phyloP scores from a whole-genome alignment of 768 basidiomycete species.

The Tephrocybe sp. region DNA sequence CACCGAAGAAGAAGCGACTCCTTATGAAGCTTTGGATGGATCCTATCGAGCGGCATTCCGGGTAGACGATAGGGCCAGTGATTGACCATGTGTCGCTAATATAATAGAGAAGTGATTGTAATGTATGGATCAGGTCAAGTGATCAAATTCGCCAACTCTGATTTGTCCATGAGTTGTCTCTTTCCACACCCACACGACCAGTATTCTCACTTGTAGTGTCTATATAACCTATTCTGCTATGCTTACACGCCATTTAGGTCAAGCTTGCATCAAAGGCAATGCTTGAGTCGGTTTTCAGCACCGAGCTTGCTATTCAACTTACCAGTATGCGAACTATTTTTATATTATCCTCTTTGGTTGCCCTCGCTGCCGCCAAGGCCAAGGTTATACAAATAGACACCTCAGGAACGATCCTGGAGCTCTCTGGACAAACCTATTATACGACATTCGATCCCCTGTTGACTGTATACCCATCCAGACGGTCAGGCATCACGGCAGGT shows the following conservation, averaged over 20 bases:
- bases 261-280: too few species aligned
- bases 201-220: background rate
- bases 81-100: background rate
- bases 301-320: background rate
- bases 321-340: slow-evolving; percentile 6
- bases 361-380: slow-evolving; percentile 5
- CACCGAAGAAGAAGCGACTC: slow-evolving; percentile 31
- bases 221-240: too few species aligned
- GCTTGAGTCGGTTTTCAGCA: too few species aligned
- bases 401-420: slow-evolving; percentile 13
- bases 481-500: slow-evolving; percentile 1
- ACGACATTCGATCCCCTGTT: slow-evolving; percentile 13
- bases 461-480: slow-evolving; percentile 10
- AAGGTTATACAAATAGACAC: slow-evolving; percentile 9
- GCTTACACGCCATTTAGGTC: too few species aligned
- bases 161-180: background rate
- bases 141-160: background rate
- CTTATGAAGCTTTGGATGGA: slow-evolving; percentile 11
- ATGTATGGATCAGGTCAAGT: background rate
- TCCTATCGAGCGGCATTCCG: background rate
- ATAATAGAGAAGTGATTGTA: background rate
- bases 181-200: background rate
- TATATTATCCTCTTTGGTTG: slow-evolving; percentile 4
- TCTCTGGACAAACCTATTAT: slow-evolving; percentile 23
- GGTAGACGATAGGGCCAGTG: background rate